These are phyloP conservation scores for Pyricularia pennisetigena DNA, from an alignment of 2,329 filamentous ascomycete species.

Conservation along the genomic window DNA sequence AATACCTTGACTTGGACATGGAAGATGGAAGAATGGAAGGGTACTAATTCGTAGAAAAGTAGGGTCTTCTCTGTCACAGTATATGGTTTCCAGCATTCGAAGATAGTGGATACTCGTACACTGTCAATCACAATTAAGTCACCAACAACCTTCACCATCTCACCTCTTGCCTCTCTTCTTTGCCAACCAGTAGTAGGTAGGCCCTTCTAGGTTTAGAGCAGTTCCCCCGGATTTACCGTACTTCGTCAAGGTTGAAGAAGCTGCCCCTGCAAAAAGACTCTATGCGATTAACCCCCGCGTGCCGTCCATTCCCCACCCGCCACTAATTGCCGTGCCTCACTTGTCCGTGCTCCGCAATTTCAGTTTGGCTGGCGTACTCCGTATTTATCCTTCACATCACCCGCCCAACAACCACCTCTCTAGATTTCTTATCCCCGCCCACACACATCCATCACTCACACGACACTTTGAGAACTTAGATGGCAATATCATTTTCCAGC, in stretches of 20 bases:
- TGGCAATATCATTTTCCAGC: not conserved
- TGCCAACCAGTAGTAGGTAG: too few relatives aligned
- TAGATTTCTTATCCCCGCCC: not conserved
- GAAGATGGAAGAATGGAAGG: not conserved
- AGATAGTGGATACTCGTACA: not conserved
- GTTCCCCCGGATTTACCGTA: not conserved
- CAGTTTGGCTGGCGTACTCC: not conserved
- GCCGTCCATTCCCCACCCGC: not conserved
- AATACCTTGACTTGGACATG: not conserved
- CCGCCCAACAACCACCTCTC: not conserved
- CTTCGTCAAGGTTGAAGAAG: not conserved
- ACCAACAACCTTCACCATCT: not conserved
- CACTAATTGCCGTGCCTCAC: not conserved
- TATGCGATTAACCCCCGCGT: not conserved
- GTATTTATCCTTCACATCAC: not conserved
- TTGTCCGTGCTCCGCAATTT: slow-evolving; percentile 4
- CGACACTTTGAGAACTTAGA: not conserved
- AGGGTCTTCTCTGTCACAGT: not conserved
- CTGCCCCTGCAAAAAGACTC: not conserved
- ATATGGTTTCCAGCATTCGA: not conserved
- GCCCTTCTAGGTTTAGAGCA: not conserved
- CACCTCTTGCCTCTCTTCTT: not conserved
- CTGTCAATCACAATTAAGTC: not conserved
- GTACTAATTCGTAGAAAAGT: not conserved
- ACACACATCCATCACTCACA: not conserved